phyloP scores from a whole-genome alignment of 2,329 filamentous ascomycete genomes.

The Lasiodiplodia sp. region DNA sequence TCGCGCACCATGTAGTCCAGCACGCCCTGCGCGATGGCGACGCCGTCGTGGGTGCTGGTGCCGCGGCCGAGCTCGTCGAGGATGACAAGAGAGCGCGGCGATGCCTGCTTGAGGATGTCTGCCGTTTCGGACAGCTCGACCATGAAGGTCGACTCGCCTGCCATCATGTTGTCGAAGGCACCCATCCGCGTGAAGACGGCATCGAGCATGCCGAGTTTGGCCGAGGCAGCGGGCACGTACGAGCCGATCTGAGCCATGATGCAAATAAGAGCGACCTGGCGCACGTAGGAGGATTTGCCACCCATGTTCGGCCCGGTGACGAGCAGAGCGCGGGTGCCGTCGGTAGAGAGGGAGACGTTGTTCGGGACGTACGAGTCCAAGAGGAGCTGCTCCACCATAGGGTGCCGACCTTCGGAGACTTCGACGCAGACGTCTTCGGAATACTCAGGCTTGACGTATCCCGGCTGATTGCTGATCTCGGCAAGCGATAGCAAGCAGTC shows the following conservation, averaged over 20 bases:
- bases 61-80: slow-evolving; percentile 94
- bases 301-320: slow-evolving; percentile 99
- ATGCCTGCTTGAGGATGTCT: slow-evolving; percentile 88
- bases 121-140: slow-evolving; percentile 94
- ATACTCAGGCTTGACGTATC: slow-evolving; percentile 81
- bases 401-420: slow-evolving; percentile 81
- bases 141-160: slow-evolving; percentile 96
- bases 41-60: slow-evolving; percentile 93
- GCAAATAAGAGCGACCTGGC: slow-evolving; percentile 86
- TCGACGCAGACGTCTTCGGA: slow-evolving; percentile 71
- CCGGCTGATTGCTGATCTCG: slow-evolving; percentile 82
- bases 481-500: slow-evolving; percentile 91
- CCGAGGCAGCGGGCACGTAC: slow-evolving; percentile 82
- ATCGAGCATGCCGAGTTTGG: slow-evolving; percentile 82
- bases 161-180: slow-evolving; percentile 93
- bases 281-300: slow-evolving; percentile 97
- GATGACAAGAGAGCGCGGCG: slow-evolving; percentile 83
- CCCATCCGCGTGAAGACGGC: slow-evolving; percentile 96
- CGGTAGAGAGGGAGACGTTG: slow-evolving; percentile 71
- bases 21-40: slow-evolving; percentile 93
- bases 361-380: slow-evolving; percentile 92
- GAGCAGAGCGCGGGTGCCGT: slow-evolving; percentile 72
- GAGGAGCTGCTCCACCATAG: slow-evolving; percentile 92
- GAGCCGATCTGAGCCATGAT: slow-evolving; percentile 96
- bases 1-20: slow-evolving; percentile 82